Evolutionary conservation across 805 yeast species (phyloP), one percentile per base, ranked within the genome.

Genomic region (Lipomyces starkeyi): DNA sequence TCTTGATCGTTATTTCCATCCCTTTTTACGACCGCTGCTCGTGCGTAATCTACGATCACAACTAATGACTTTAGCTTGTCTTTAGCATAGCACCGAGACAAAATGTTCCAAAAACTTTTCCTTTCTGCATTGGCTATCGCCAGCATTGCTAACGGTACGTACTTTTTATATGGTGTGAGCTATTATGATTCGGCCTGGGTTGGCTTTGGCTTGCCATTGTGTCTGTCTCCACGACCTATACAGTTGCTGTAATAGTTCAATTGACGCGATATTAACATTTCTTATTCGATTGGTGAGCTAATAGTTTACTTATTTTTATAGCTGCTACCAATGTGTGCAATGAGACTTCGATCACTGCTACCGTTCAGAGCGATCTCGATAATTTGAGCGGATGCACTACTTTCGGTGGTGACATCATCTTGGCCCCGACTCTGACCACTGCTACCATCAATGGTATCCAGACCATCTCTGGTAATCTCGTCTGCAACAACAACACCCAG

Each of bases 351-450:
- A 71, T 86, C 86, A 91, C 97, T 63, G 97, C 92, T 74, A 87
- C 95, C 64, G 86, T 88, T 56, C 92, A 93, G 81, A 75, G 90
- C 40, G 93, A 92, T 74, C 87, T 94, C 77, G 97, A 92, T 75
- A 76, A 79, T 34, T 85, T 90, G 64, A 80, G 91, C 61, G 83
- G 87, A 59, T 95, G 99, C 87, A 80, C 85, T 52, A 90, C 92
- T 71, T 84, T 95, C 74, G 85, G 86, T 72, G 98, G 97, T 85
- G 88, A 88, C 79, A 82, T 95, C 75, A 79, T 83, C 81, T 84
- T 94, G 77, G 84, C 66, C 53, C 35, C 61, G 82, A 83, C 81
- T 71, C 80, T 89, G 70, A 88, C 87, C 73, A 74, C 85, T 40
- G 78, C 74, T 34, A 74, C 76, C 65, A 83, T 95, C 76, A 88